Evolutionary conservation across 352 stramenopile species (phyloP), one percentile per base, ranked within the genome.

Genomic region (Peronospora belbahrii): DNA sequence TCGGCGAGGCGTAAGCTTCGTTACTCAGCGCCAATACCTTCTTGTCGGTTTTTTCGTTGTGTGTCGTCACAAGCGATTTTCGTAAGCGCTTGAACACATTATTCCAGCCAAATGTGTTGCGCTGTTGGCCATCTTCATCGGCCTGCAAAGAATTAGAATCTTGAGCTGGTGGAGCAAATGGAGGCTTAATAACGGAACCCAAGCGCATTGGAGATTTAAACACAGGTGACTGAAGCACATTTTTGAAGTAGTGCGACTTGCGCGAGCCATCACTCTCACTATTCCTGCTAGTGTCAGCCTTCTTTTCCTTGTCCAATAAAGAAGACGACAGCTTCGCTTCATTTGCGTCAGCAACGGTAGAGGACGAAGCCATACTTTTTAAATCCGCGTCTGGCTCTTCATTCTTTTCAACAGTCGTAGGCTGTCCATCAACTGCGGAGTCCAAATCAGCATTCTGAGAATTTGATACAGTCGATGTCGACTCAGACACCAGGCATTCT

Each of bases 181-280:
- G 56, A 10, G 70, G 51, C 52, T 83, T 82, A 58, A 91, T 91
- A 36, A 91, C 72, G 0, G 76, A 84, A 2, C 80, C 76, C 3
- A 88, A 56, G 9, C 76, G 73, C 70, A 88, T 88, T 11, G 78
- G 73, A 6, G 69, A 73, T 50, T 86, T 85, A 51, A 90, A 89
- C 37, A 89, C 79, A 20, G 81, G 81, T 5, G 81, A 88, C 51
- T 88, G 77, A 20, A 93, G 58, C 36, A 93, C 80, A 30, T 87
- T 83, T 58, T 88, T 88, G 42, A 93, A 81, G 65, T 92, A 93
- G 38, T 83, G 67, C 20, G 78, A 93, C 51, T 87, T 90, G 25
- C 74, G 65, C 13, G 57, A 62, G 10, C 50, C 45, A 17, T 83
- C 70, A 27, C 55, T 14, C 25, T 71, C 56, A 17, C 42, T 62